Conservation (phyloP, 306 rosid genomes). For the Pyrus bretschneideri region DNA sequence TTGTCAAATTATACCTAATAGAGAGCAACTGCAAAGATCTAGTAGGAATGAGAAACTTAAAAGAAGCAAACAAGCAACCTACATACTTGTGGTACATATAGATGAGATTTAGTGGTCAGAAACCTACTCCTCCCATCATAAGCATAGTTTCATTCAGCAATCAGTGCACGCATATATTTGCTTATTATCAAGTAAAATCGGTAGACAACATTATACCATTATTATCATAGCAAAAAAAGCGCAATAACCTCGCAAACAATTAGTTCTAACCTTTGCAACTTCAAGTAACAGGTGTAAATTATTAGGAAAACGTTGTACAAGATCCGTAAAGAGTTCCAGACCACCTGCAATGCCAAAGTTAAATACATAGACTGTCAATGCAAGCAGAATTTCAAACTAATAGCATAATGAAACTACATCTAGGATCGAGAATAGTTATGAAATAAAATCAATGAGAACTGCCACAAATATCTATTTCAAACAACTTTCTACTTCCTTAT, state of each 20-base stretch:
- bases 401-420: not conserved
- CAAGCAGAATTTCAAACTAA: not conserved
- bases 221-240: slow-evolving; percentile 7
- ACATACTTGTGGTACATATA: not conserved
- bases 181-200: not conserved
- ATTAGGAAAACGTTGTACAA: slow-evolving; percentile 91
- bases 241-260: slow-evolving; percentile 9
- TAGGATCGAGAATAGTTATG: not conserved
- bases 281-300: slow-evolving; percentile 84
- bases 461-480: not conserved
- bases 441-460: not conserved
- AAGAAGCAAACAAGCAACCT: not conserved
- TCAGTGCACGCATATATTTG: not conserved
- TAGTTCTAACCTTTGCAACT: slow-evolving; percentile 76
- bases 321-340: slow-evolving; percentile 78
- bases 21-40: not conserved
- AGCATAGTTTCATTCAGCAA: not conserved
- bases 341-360: slow-evolving; percentile 61
- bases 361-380: not conserved
- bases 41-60: not conserved
- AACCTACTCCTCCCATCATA: not conserved
- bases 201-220: not conserved
- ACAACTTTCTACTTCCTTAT: no score
- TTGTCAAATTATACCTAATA: not conserved
- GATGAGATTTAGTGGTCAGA: not conserved